Base-by-base conservation (phyloP, 2,329 filamentous ascomycete genomes). In the Lecanicillium sp. region DNA sequence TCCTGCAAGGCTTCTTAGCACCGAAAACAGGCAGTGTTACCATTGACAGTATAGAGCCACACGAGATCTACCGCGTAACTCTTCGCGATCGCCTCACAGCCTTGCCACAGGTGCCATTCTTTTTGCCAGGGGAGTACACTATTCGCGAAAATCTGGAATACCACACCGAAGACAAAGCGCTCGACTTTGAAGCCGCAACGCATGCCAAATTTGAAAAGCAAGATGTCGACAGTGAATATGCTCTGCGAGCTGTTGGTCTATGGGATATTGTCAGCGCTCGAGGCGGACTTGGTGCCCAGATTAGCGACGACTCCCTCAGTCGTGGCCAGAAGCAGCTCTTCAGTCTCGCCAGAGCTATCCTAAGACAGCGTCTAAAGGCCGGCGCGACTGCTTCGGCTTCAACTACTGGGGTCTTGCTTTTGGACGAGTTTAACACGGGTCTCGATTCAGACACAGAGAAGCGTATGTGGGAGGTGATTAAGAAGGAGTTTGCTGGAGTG, bases 381-480 rank as follows among this genome's bases (percentile, higher is more conserved):
- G n/a, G 37, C 8, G 4, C 20, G 18, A 6, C 29, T 33, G 5
- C 17, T 8, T 17, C 12, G 5, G 14, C n/a, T 28, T 11, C 28
- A 14, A 18, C 14, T 6, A 17, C n/a, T 1, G 37, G 37, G 5
- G 14, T 40, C n/a, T 14, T 40, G 32, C 27, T 40, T 3, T 25
- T 40, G 3, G 37, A 35, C 13, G 37, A 40, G 17, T 41, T 36
- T 47, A 59, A 47, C 37, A 56, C 53, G 7, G 55, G 52, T 9
- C 51, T 58, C 2, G 57, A 59, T 29, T 41, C 40, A 5, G 51
- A 50, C 18, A 57, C 54, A 3, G 52, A 57, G 32, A 37, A 42
- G 4, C 28, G 37, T 3, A 43, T 58, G 45, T 48, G 53, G 33
- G 42, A 51, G 15, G 46, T 56, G 14, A 48, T 59, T 19, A 46